Evolutionary conservation across 139 green algal species (phyloP).

Genomic region (Trebouxia sp.): DNA sequence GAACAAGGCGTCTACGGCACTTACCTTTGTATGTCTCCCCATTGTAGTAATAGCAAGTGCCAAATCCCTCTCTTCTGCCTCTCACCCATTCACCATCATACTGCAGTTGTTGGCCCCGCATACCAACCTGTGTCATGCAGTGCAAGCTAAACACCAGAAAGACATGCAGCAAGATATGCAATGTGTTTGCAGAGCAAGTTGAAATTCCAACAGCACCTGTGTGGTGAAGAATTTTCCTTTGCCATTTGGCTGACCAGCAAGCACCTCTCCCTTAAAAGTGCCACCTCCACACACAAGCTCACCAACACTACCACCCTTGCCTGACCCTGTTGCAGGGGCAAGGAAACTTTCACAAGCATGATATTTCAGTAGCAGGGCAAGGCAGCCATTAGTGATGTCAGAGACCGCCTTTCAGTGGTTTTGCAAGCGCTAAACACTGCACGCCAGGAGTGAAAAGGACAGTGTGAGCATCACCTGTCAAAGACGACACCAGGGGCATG

Average conservation of each 20-base stretch:
- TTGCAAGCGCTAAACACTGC: too few relatives aligned
- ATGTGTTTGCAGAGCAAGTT: too few relatives aligned
- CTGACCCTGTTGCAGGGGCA: neutral
- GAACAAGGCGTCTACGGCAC: neutral
- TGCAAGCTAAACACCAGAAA: too few relatives aligned
- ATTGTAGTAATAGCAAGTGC: conserved; percentile 7
- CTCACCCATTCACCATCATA: conserved; percentile 25
- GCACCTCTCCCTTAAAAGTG: conserved; percentile 16
- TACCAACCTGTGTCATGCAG: neutral
- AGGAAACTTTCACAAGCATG: neutral
- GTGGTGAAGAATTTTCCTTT: conserved; percentile 10
- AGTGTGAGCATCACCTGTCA: neutral
- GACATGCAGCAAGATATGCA: neutral
- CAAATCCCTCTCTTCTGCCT: neutral
- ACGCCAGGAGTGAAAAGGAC: too few relatives aligned
- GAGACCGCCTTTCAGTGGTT: too few relatives aligned
- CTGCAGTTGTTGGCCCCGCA: neutral
- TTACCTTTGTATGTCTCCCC: conserved; percentile 19
- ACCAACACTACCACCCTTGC: neutral
- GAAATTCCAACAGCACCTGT: too few relatives aligned
- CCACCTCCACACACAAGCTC: conserved; percentile 15
- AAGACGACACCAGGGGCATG: neutral
- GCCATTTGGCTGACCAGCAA: conserved; percentile 27
- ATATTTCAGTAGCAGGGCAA: too few relatives aligned
- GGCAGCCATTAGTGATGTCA: too few relatives aligned